Evolutionary conservation across 2,329 filamentous ascomycete genomes (phyloP), one percentile per base, ranked within the genome.

Genomic region (Aspergillus ochraceus): DNA sequence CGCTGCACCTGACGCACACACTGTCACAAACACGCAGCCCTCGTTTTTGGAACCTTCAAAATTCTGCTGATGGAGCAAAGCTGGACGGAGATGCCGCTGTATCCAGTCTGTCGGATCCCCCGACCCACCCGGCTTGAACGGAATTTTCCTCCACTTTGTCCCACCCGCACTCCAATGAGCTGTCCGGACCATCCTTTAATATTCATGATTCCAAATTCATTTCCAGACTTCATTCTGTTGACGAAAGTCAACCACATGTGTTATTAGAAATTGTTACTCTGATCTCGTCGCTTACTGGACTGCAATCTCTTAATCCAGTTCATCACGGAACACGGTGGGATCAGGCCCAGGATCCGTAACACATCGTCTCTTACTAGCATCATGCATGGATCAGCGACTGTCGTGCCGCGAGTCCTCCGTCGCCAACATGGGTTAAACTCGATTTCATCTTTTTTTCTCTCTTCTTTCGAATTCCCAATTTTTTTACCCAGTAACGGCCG

Each of bases 81-180:
- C 14, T 50, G 58, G 55, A 59, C 54, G 57, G 57, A 61, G 50
- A 54, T 60, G 60, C 61, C 60, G 60, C 62, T 59, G 56, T 58
- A 61, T 60, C 66, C 66, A 68, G 57, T 62, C 65, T 67, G 64
- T 62, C 65, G 66, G 66, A 45, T 64, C 63, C 57, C 47, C 52
- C 39, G 64, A 57, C 65, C 65, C 65, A 68, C 66, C 54, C 45
- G 22, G 9, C 39, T 54, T 58, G 53, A 54, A 59, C 55, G 60
- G 58, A 60, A 64, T 60, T 62, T 55, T 57, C 54, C 58, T 60
- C 59, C 61, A 63, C 56, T 46, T 50, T 52, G 63, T 66, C 55
- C 63, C 58, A 60, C 64, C 49, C 46, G 49, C 46, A 52, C 39
- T 55, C 58, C 29, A 46, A 46, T 54, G 46, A 55, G 52, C 47